These are phyloP conservation scores for Calvatia gigantea DNA, from an alignment of 768 basidiomycete species.

Conservation along the genomic window DNA sequence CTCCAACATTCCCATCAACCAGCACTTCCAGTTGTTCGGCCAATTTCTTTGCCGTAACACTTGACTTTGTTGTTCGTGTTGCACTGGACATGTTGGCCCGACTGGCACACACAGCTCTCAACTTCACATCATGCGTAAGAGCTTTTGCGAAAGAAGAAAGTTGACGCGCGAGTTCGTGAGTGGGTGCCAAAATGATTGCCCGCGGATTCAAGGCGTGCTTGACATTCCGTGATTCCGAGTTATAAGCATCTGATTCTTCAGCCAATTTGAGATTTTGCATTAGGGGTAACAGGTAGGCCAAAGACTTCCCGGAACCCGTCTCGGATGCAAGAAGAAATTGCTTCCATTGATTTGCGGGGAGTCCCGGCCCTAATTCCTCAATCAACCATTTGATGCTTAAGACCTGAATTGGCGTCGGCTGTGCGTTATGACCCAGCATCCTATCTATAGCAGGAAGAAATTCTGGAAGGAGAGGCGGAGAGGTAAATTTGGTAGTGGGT, in stretches of 20 bases:
- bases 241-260: slow-evolving; percentile 31
- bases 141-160: slow-evolving; percentile 71
- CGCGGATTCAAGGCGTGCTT: slow-evolving; percentile 52
- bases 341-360: slow-evolving; percentile 28
- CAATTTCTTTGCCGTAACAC: slow-evolving; percentile 50
- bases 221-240: neutral
- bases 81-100: slow-evolving; percentile 46
- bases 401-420: slow-evolving; percentile 78
- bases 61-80: slow-evolving; percentile 21
- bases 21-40: slow-evolving; percentile 27
- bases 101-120: slow-evolving; percentile 72
- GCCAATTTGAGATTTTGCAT: slow-evolving; percentile 72
- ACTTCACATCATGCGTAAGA: slow-evolving; percentile 69
- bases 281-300: slow-evolving; percentile 85
- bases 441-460: slow-evolving; percentile 56
- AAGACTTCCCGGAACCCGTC: slow-evolving; percentile 89
- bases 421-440: slow-evolving; percentile 50
- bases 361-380: slow-evolving; percentile 17
- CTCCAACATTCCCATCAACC: slow-evolving; percentile 8
- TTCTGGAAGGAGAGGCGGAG: slow-evolving; percentile 68
- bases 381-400: slow-evolving; percentile 68
- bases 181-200: slow-evolving; percentile 80
- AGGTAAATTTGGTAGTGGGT: slow-evolving; percentile 49
- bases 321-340: slow-evolving; percentile 79
- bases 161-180: slow-evolving; percentile 86